Base-by-base conservation (phyloP, 2,329 filamentous ascomycete genomes). In the Helminthosporium solani region DNA sequence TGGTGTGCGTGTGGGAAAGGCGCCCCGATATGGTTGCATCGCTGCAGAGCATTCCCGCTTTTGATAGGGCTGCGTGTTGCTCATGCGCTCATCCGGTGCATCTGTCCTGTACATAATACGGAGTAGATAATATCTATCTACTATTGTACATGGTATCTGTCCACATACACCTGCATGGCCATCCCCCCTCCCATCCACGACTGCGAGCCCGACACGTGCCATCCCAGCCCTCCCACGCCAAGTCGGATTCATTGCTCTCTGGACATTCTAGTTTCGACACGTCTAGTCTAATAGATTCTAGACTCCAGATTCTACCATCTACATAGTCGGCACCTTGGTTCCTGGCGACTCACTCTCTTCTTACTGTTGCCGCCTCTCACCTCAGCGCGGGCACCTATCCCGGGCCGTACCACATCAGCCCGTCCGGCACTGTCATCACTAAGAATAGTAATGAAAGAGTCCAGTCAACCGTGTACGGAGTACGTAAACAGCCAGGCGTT, bases 91-190 rank as follows among this genome's bases (percentile, higher is more conserved):
- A 34, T 33, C 19, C 30, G 19, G 11, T 6, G 37, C 21, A 11
- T 23, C 16, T 27, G 7, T 7, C 25, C 28, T 31, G 28, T 6
- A 8, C 18, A 14, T 33, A 33, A 14, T 5, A 6, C 12, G 34
- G 9, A 37, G 19, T 3, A 20, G 19, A 20, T 20, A 33, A 33
- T 16, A 33, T 16, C 5, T 7, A 7, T 6, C 30, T 14, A 7
- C 6, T 6, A 16, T 6, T 6, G 15, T 18, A 45, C 54, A 49
- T 54, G 52, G 47, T 46, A 52, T 60, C 59, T 36, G 56, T n/a
- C n/a, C n/a, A n/a, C n/a, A 63, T 63, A 62, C 58, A 58, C 60
- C 61, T 65, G 54, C 46, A 31, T 37, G 44, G 52, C 41, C 34
- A 31, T 25, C 44, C 42, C 30, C 28, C 34, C 40, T n/a, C n/a